Evolutionary conservation across 2,329 filamentous ascomycete genomes (phyloP), one percentile per base, ranked within the genome.

Genomic region (Monosporascus cannonballus): DNA sequence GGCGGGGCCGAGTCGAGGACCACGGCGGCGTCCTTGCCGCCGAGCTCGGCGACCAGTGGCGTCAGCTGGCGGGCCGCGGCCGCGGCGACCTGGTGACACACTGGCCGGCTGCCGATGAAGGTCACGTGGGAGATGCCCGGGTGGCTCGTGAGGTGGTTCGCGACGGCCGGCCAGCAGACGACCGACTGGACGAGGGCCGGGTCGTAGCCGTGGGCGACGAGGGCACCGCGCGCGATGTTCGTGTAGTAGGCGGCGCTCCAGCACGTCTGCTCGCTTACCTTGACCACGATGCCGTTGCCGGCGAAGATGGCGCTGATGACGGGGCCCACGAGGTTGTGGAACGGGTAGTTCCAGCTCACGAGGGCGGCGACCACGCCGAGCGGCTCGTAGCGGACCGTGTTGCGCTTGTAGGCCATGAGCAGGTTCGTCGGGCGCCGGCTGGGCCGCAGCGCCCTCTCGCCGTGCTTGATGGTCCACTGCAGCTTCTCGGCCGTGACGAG

Each of bases 331-430:
- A 97, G 78, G 71, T 99, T 99, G 74, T 99, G 94, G 71, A 97
- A 96, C 45, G 90, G 85, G 68, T 91, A 97, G 75, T 99, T 99
- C 94, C 94, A 99, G 67, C 89, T 94, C 44, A 99, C 90, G 50
- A 93, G 86, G 18, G 94, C 93, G 11, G 90, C 87, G 6, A 99
- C 89, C 37, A 99, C 90, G 17, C 94, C 94, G 20, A 97, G 76
- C 15, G 94, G 93, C 71, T 99, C 92, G 70, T 96, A 99, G 48
- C 81, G 76, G 27, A 99, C 91, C 56, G 85, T 86, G 67, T 96
- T 96, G 68, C 82, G 84, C 79, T 99, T 99, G 73, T 97, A 96
- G 72, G 85, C 83, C 90, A 99, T 95, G 57, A 99, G 80, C 46
- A 96, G 77, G 69, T 95, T 96, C 1, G 91, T 96, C 5, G 92